Evolutionary conservation across 1,284 basidiomycete genomes (phyloP).

Genomic region (Termitomyces sp.): DNA sequence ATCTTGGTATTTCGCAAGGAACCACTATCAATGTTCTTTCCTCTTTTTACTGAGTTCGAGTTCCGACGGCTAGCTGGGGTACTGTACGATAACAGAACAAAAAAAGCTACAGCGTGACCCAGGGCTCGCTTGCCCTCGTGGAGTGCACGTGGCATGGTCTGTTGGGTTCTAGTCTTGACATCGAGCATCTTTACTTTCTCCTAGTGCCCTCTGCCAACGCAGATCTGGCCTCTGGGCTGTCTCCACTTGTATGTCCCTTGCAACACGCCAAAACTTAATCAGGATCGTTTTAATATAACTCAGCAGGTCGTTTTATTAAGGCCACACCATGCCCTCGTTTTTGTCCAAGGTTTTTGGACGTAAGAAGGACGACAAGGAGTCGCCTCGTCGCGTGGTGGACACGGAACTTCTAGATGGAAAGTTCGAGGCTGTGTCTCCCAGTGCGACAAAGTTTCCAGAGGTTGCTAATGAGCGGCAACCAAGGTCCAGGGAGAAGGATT

Average conservation of each 20-base stretch:
- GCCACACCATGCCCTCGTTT: slow-evolving; percentile 62
- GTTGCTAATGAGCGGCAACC: slow-evolving; percentile 25
- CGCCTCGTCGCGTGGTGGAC: slow-evolving; percentile 33
- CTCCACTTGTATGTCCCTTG: slow-evolving; percentile 13
- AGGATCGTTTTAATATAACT: slow-evolving; percentile 10
- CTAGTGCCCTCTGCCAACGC: slow-evolving; percentile 12
- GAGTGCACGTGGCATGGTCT: slow-evolving; percentile 18
- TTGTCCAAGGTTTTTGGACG: slow-evolving; percentile 72
- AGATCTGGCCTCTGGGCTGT: slow-evolving; percentile 12
- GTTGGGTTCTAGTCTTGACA: slow-evolving; percentile 12
- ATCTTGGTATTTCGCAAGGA: not conserved
- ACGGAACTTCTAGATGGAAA: slow-evolving; percentile 62
- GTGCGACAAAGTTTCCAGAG: slow-evolving; percentile 38
- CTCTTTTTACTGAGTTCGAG: not conserved
- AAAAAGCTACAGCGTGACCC: not conserved
- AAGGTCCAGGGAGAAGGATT: slow-evolving; percentile 33
- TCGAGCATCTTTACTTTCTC: slow-evolving; percentile 11
- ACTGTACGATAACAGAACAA: no score
- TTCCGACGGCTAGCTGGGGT: not conserved
- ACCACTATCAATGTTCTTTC: not conserved
- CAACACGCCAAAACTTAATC: slow-evolving; percentile 2
- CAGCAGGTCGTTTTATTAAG: slow-evolving; percentile 16
- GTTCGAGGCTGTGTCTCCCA: slow-evolving; percentile 62
- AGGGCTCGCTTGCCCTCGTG: slow-evolving; percentile 7
- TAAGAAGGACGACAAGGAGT: slow-evolving; percentile 57